Base-by-base conservation (phyloP, 1,139 yeast genomes). In the Candida sp. region DNA sequence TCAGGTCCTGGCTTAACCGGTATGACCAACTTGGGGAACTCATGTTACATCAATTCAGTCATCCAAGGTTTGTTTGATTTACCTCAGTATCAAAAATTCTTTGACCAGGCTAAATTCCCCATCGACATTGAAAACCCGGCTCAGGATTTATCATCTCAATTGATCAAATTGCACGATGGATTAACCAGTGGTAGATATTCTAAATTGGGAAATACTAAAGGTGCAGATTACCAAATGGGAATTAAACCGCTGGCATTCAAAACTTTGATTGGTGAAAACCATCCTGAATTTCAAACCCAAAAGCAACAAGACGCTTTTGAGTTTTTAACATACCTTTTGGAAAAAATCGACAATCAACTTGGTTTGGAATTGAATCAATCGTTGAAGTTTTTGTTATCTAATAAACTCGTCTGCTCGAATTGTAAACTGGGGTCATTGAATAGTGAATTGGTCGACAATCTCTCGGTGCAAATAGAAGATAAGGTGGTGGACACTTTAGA, bases 301-400 rank as follows among this genome's bases (percentile, higher is more conserved):
- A 80, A 82, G 53, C 99, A 93, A 57, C 99, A 93, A 61, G 99
- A 93, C 68, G 95, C 98, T 0, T 87, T 84, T 70, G 99, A 93
- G 60, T 95, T 90, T 58, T 75, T 90, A 61, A 68, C 80, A 7
- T 84, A 83, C 58, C 63, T 91, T 21, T 56, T 84, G 33, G 87
- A 84, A 46, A 76, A 79, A 51, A 61, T 88, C 32, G 93, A 86
- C 51, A 66, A 66, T 37, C 81, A 84, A 9, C 57, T 66, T 41
- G 78, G 77, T 0, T 49, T 64, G n/a, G 48, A 48, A 7, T 52
- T 73, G 22, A 79, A 82, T 46, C 72, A 75, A 40, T 56, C 73
- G 5, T 81, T 93, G 56, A 81, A 82, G 52, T 91, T 86, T 58
- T 68, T 80, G 25, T 62, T 80, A 35, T 84, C 84, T 47, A 82